Evolutionary conservation across 768 basidiomycete species (phyloP).

Genomic region (Ramaria sp.): DNA sequence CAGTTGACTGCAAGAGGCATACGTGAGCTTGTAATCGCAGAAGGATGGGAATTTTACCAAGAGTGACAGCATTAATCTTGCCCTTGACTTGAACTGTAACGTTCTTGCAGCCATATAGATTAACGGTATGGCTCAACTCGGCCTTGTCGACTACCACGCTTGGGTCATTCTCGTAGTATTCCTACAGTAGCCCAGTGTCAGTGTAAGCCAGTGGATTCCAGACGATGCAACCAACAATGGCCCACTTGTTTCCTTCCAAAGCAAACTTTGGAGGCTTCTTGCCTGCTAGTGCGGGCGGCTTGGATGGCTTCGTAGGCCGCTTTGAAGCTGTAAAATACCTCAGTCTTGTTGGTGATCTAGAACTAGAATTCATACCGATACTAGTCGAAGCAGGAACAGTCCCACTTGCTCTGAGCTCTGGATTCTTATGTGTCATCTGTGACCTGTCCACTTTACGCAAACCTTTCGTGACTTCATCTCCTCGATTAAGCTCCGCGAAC

Average conservation of each 20-base stretch:
- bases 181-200: conserved; percentile 41
- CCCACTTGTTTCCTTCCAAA: conserved; percentile 90
- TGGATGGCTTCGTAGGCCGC: conserved; percentile 71
- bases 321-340: conserved; percentile 24
- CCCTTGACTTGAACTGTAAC: conserved; percentile 76
- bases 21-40: not conserved
- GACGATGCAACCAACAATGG: conserved; percentile 48
- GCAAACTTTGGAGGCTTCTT: conserved; percentile 90
- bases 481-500: conserved; percentile 84
- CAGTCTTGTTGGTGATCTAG: not conserved
- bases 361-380: conserved; percentile 4
- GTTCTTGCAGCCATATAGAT: conserved; percentile 86
- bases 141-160: conserved; percentile 63
- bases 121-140: conserved; percentile 74
- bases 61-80: conserved; percentile 88
- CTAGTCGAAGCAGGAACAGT: conserved; percentile 1
- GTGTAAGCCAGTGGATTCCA: conserved; percentile 16
- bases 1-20: conserved; percentile 57
- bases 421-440: conserved; percentile 99
- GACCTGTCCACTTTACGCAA: conserved; percentile 91
- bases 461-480: conserved; percentile 82
- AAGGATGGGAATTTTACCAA: conserved; percentile 43
- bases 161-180: conserved; percentile 81
- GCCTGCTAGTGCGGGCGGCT: conserved; percentile 71
- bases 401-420: conserved; percentile 52